Evolutionary conservation across 768 basidiomycete species (phyloP).

Genomic region (Artomyces pyxidatus): DNA sequence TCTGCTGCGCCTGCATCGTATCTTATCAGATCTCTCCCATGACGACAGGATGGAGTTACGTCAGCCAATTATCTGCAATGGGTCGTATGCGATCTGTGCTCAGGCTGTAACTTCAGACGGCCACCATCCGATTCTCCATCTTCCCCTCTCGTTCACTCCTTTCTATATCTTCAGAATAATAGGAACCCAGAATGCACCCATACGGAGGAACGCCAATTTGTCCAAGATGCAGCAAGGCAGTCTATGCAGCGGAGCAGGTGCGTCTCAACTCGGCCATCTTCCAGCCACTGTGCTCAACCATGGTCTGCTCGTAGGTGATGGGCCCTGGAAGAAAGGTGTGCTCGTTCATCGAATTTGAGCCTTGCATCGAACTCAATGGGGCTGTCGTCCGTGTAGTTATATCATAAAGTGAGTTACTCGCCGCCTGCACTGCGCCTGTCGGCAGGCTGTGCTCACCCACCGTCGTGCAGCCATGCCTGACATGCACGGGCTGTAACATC

Average conservation of each 20-base stretch:
- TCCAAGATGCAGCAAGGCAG: slow-evolving; percentile 64
- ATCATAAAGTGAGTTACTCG: slow-evolving; percentile 54
- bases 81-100: too few relatives aligned
- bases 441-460: slow-evolving; percentile 5
- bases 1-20: too few relatives aligned
- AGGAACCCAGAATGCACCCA: slow-evolving; percentile 46
- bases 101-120: neutral
- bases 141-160: too few relatives aligned
- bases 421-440: neutral
- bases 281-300: neutral
- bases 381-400: slow-evolving; percentile 41
- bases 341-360: slow-evolving; percentile 6
- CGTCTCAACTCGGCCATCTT: slow-evolving; percentile 13
- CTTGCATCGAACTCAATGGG: neutral
- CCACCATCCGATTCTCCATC: neutral
- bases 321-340: slow-evolving; percentile 84
- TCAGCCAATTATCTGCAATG: too few relatives aligned
- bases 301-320: slow-evolving; percentile 46
- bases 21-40: too few relatives aligned
- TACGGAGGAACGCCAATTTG: slow-evolving; percentile 68
- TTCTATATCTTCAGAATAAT: too few relatives aligned
- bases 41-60: too few relatives aligned
- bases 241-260: slow-evolving; percentile 88
- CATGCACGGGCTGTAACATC: slow-evolving; percentile 70
- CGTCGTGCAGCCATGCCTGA: slow-evolving; percentile 58